Percentiles rank a stretch among this genome's conserved stretches.
Conservation (phyloP, 371 early-diverging fungal genomes). For the Rhizopus delemar region DNA sequence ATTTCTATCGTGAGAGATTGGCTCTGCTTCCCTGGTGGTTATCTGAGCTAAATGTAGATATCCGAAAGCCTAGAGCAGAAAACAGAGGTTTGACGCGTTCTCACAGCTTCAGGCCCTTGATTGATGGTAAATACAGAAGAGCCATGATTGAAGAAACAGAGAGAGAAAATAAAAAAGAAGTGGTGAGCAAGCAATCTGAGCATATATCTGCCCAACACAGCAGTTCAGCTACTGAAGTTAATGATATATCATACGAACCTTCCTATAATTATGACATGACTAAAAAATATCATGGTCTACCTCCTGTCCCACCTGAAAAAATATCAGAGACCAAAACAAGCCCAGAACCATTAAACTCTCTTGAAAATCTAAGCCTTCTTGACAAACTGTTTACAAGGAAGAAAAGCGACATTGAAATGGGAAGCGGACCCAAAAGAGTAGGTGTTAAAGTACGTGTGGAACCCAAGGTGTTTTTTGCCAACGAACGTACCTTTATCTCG, state of each 20-base stretch:
- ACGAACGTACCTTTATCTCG: slow-evolving; percentile 90
- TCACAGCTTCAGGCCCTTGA: slow-evolving; percentile 44
- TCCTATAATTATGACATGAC: background rate
- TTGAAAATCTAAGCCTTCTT: background rate
- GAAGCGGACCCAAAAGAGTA: slow-evolving; percentile 7
- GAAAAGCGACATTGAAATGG: slow-evolving; percentile 13
- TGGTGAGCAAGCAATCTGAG: slow-evolving; percentile 4
- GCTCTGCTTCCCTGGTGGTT: slow-evolving; percentile 95
- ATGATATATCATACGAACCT: background rate
- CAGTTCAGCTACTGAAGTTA: background rate
- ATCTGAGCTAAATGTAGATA: slow-evolving; percentile 89
- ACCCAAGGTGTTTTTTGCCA: slow-evolving; percentile 93
- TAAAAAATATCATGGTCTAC: background rate
- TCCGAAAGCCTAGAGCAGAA: slow-evolving; percentile 64
- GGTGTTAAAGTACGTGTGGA: slow-evolving; percentile 54
- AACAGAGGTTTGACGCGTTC: slow-evolving; percentile 54
- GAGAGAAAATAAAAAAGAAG: slow-evolving; percentile 17
- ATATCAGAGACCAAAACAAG: background rate
- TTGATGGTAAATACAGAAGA: slow-evolving; percentile 44
- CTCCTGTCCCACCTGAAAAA: slow-evolving; percentile 8
- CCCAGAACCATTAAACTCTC: background rate
- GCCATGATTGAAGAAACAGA: slow-evolving; percentile 24
- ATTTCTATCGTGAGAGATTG: slow-evolving; percentile 76
- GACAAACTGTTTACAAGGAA: slow-evolving; percentile 12
- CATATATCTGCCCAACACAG: background rate